Evolutionary conservation across 2,329 filamentous ascomycete genomes (phyloP).

Genomic region (Penicillium brasilianum): DNA sequence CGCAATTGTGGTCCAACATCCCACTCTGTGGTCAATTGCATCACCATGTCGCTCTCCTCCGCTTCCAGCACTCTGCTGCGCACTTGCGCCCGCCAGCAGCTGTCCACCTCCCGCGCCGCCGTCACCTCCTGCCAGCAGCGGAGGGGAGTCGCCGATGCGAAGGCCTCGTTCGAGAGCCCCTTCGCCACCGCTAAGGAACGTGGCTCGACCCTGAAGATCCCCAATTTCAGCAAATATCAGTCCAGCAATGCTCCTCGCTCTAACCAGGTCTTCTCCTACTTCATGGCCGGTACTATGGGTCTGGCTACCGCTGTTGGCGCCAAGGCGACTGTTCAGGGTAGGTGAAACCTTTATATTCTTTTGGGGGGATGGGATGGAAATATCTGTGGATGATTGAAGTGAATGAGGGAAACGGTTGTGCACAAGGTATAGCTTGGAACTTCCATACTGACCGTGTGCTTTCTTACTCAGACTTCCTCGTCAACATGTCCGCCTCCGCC

Average conservation of each 20-base stretch:
- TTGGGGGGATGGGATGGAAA: background rate
- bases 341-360: slow-evolving; percentile 43
- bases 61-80: slow-evolving; percentile 73
- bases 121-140: slow-evolving; percentile 50
- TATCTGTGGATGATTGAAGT: background rate
- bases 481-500: slow-evolving; percentile 99
- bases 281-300: slow-evolving; percentile 97
- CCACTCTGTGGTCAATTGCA: slow-evolving; percentile 35
- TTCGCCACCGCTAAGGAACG: slow-evolving; percentile 58
- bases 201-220: slow-evolving; percentile 70
- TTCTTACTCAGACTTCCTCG: slow-evolving; percentile 80
- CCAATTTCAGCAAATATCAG: slow-evolving; percentile 87
- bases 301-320: slow-evolving; percentile 89
- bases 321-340: slow-evolving; percentile 98
- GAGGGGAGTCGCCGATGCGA: slow-evolving; percentile 46
- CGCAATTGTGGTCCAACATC: slow-evolving; percentile 45
- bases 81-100: slow-evolving; percentile 54
- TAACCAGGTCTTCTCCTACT: slow-evolving; percentile 94
- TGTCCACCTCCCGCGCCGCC: slow-evolving; percentile 50
- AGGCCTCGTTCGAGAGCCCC: slow-evolving; percentile 58
- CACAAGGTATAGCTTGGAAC: background rate
- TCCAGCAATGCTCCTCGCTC: slow-evolving; percentile 68
- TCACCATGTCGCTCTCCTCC: slow-evolving; percentile 61
- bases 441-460: slow-evolving; percentile 33
- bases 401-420: background rate